These are phyloP conservation scores for Aristolochia fimbriata DNA, from an alignment of 164 flowering plant genomes.

Conservation along the genomic window DNA sequence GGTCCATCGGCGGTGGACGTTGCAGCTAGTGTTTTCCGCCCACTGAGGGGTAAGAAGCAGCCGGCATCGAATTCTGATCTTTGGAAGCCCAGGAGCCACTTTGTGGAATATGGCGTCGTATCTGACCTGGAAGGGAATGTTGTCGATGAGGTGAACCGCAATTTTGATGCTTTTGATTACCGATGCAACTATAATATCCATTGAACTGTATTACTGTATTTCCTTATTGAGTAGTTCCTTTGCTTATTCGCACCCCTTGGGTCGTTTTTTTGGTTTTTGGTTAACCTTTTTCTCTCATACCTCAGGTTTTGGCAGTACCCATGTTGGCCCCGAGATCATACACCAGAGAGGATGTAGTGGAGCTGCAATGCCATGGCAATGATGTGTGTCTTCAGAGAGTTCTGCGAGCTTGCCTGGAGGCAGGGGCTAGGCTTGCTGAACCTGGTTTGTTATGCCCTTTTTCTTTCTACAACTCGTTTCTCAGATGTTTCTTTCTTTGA, in stretches of 20 bases:
- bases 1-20: constrained; percentile 71
- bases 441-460: constrained; percentile 41
- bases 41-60: constrained; percentile 29
- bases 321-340: constrained; percentile 96
- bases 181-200: neutral
- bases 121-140: constrained; percentile 51
- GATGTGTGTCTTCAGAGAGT: constrained; percentile 80
- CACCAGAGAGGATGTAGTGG: constrained; percentile 97
- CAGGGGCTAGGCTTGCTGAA: constrained; percentile 94
- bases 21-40: constrained; percentile 48
- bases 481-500: neutral
- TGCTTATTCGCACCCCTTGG: neutral
- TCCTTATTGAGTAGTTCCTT: neutral
- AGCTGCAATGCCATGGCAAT: constrained; percentile 96
- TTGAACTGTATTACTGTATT: neutral
- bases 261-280: neutral
- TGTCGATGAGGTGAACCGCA: constrained; percentile 61
- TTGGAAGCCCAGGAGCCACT: constrained; percentile 81
- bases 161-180: neutral
- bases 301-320: constrained; percentile 74
- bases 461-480: neutral
- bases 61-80: constrained; percentile 1
- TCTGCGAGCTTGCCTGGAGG: constrained; percentile 72
- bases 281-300: neutral
- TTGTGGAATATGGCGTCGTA: constrained; percentile 81